phyloP scores from a whole-genome alignment of 2,329 filamentous ascomycete species.

The Talaromyces funiculosus region DNA sequence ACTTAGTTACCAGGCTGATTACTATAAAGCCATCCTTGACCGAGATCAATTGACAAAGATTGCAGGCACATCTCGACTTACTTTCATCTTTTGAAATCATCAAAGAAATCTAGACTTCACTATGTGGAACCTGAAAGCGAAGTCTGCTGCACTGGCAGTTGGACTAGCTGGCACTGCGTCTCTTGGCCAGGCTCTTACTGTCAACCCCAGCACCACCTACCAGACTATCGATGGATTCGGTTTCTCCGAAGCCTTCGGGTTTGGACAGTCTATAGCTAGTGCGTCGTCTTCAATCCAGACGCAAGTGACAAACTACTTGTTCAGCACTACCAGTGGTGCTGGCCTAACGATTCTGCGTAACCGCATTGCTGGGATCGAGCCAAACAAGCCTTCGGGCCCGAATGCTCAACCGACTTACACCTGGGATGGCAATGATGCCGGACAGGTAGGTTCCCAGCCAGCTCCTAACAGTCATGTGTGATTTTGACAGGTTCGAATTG shows the following conservation, averaged over 20 bases:
- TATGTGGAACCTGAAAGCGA: neutral
- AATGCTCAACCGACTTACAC: constrained; percentile 4
- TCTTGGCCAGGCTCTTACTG: neutral
- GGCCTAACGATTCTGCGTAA: constrained; percentile 14
- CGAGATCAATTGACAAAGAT: neutral
- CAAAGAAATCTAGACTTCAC: neutral
- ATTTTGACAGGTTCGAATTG: neutral
- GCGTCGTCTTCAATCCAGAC: neutral
- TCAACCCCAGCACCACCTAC: neutral
- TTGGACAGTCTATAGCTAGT: neutral
- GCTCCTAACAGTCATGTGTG: neutral
- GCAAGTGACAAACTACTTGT: constrained; percentile 1
- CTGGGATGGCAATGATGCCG: constrained; percentile 13
- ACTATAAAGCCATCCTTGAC: neutral
- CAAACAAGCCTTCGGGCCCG: constrained; percentile 6
- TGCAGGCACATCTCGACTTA: neutral
- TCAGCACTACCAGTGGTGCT: constrained; percentile 10
- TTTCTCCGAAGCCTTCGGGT: constrained; percentile 6
- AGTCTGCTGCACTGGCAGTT: neutral
- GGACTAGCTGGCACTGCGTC: neutral
- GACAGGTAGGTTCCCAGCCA: constrained; percentile 4
- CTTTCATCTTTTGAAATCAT: neutral
- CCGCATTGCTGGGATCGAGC: constrained; percentile 12
- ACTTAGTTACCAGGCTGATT: neutral
- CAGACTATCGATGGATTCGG: constrained; percentile 11